Evolutionary conservation across 805 yeast species (phyloP), one percentile per base, ranked within the genome.

Genomic region (Nakazawaea ambrosiae): DNA sequence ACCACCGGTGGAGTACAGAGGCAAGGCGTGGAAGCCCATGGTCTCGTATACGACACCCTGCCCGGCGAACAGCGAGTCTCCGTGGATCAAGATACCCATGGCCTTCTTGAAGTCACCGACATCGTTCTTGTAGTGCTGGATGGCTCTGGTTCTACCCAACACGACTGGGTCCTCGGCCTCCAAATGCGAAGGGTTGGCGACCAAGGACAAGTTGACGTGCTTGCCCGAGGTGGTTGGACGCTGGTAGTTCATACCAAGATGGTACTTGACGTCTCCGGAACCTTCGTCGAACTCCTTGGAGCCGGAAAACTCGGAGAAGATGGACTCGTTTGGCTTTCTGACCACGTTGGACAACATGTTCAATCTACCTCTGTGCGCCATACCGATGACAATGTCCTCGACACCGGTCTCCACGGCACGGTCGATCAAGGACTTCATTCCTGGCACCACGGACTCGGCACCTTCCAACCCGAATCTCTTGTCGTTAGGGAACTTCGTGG

Each of bases 11-110:
- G 96, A 76, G 70, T 85, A 92, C 50, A 92, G 96, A 49, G 96
- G 96, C 57, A 92, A 74, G 53, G 78, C 76, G 52, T 85, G 75
- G 67, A 92, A 83, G 41, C 97, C 97, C 84, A 90, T 80, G 38
- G 98, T 90, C 70, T 92, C 99, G 66, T 92, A 92, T 42, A 92
- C 97, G 40, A 92, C 94, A 79, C 99, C 99, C 69, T 92, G 98
- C 47, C 84, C 98, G 31, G 97, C 89, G 59, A 92, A 89, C 27
- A 98, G 98, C 41, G 99, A 96, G 64, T 92, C 99, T 74, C 99
- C 99, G 62, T 92, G 99, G 63, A 92, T 72, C 62, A 92, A 71
- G 43, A 92, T 84, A 47, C 92, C 82, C 73, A 92, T 70, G 33
- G 97, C 96, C 67, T 88, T 90, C 52, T 78, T 70, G 69, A 70